Evolutionary conservation across 2,329 filamentous ascomycete species (phyloP), one percentile per base, ranked within the genome.

Genomic region (Alternaria conjuncta): DNA sequence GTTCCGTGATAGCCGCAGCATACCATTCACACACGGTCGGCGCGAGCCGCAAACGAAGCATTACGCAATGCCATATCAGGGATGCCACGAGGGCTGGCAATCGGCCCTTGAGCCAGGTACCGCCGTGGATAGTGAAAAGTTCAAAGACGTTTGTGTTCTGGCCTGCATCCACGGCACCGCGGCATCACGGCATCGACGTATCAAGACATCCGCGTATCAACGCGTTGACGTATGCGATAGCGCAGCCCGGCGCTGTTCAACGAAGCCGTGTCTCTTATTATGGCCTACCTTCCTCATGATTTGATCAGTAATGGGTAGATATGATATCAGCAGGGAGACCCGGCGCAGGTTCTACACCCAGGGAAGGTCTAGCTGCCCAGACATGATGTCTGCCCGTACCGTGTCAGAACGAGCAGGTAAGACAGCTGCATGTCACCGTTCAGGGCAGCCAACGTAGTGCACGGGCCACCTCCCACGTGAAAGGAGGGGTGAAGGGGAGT

Each of bases 1-100:
- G 44, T 57, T 57, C 58, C 58, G 58, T 60, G 30, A 56, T 49
- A 60, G 58, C 58, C 59, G 53, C 59, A 61, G 28, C 46, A 36
- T 58, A 46, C 30, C 23, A 36, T 56, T 41, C 11, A 49, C 51
- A 60, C 44, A 45, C 58, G 23, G 30, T 61, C 53, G 53, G 53
- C 55, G 45, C 58, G 46, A 30, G 28, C 58, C 51, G 58, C 30
- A 53, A 50, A 47, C 58, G 51, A 49, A 57, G 26, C 26, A 26
- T 36, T 46, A 32, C 41, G 49, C 57, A 43, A n/a, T 53, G 44
- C 21, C 20, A 53, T n/a, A 41, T 41, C 49, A 36, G 49, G 49
- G 49, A 53, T 53, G 49, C 49, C 49, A 53, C 49, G 49, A 53
- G 49, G 49, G 49, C 49, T 53, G 28, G 28, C 23, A 53, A 53